A percentile compares a stretch with the other conserved stretches of the same genome.
Conservation (phyloP, 257 asterid genomes). For the Ballota nigra region DNA sequence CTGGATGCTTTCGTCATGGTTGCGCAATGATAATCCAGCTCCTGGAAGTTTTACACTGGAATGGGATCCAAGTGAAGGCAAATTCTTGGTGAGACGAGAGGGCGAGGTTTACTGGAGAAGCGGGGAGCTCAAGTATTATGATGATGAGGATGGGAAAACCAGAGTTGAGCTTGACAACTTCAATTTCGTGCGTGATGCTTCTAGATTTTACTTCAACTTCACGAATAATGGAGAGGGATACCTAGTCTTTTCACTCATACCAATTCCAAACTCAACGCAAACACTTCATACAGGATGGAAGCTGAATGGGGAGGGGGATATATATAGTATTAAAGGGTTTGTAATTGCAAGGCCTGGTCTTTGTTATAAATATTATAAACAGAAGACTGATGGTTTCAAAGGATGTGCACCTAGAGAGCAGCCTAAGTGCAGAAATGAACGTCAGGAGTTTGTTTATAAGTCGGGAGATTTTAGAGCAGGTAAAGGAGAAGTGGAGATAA, state of each 20-base stretch:
- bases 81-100: slow-evolving; percentile 5
- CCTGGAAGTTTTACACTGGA: background rate
- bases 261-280: background rate
- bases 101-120: background rate
- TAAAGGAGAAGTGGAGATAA: background rate
- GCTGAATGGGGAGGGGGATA: slow-evolving; percentile 17
- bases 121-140: slow-evolving; percentile 3
- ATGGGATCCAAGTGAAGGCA: too few relatives aligned
- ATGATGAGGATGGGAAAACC: too few relatives aligned
- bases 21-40: too few relatives aligned
- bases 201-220: slow-evolving; percentile 21
- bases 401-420: slow-evolving; percentile 35
- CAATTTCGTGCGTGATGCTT: background rate
- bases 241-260: too few relatives aligned
- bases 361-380: slow-evolving; percentile 21
- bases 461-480: slow-evolving; percentile 19
- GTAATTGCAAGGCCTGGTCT: background rate
- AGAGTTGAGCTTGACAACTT: too few relatives aligned
- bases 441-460: slow-evolving; percentile 16
- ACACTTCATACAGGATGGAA: slow-evolving; percentile 23
- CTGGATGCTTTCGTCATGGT: too few relatives aligned
- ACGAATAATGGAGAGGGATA: background rate
- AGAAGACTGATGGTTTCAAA: background rate
- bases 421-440: slow-evolving; percentile 26
- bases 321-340: background rate